phyloP scores from a whole-genome alignment of 1,139 yeast species.

The Diutina sp. region DNA sequence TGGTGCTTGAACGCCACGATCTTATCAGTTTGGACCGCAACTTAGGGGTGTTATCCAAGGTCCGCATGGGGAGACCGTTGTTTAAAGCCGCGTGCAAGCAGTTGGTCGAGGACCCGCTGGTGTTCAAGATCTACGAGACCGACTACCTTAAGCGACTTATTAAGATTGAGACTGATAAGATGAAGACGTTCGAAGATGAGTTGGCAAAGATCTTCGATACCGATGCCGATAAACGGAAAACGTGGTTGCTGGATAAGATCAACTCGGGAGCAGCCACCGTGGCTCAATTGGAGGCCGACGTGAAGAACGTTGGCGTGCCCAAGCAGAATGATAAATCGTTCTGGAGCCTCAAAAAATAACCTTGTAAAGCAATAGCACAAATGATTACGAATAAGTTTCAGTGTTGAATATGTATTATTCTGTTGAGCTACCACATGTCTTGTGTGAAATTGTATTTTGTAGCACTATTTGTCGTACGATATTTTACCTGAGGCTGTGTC shows the following conservation, averaged over 20 bases:
- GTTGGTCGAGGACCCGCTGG: constrained; percentile 43
- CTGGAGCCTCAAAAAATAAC: not conserved
- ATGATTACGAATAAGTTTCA: not conserved
- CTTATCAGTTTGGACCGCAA: constrained; percentile 56
- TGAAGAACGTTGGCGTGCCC: not conserved
- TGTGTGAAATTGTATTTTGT: too few species aligned
- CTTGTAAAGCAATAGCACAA: not conserved
- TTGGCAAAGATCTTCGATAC: not conserved
- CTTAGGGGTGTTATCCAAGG: constrained; percentile 57
- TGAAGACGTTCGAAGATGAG: constrained; percentile 58
- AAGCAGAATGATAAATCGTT: not conserved
- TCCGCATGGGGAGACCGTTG: constrained; percentile 76
- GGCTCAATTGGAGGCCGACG: not conserved
- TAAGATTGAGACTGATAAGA: constrained; percentile 48
- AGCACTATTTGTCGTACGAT: too few species aligned
- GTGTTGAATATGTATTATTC: too few species aligned
- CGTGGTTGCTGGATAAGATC: not conserved
- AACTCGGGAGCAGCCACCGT: not conserved
- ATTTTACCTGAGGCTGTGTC: too few species aligned
- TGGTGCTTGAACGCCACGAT: constrained; percentile 70
- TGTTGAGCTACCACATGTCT: too few species aligned
- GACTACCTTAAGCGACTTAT: constrained; percentile 43
- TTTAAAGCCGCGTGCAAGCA: constrained; percentile 68
- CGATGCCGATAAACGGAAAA: not conserved
- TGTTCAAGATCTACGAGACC: constrained; percentile 53